Evolutionary conservation across 441 rosid genomes (phyloP).

Genomic region (Lepidium campestre): DNA sequence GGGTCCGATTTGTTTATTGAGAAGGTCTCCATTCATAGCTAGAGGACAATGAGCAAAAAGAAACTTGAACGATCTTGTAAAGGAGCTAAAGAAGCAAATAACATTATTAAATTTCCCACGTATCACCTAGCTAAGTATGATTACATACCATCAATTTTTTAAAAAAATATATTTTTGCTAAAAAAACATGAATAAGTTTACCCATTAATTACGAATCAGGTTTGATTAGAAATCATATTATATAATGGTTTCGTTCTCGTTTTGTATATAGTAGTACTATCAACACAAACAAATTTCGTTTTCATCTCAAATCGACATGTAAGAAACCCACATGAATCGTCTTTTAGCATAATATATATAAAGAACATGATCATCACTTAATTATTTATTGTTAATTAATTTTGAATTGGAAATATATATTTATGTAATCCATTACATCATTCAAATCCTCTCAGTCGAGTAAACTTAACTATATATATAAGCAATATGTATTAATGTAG

Average conservation of each 20-base stretch:
- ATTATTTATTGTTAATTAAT: too few relatives aligned
- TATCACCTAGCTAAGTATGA: background rate
- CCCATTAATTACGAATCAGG: background rate
- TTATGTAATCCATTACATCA: too few relatives aligned
- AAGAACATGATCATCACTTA: too few relatives aligned
- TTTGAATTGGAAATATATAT: background rate
- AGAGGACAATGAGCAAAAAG: background rate
- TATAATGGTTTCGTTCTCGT: background rate
- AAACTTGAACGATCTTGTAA: background rate
- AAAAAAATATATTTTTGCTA: too few relatives aligned
- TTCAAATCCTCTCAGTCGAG: too few relatives aligned
- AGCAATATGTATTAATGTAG: background rate
- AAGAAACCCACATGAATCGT: background rate
- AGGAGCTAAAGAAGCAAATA: background rate
- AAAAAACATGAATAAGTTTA: background rate
- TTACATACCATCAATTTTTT: too few relatives aligned
- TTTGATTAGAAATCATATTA: background rate
- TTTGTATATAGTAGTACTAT: background rate
- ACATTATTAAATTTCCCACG: background rate
- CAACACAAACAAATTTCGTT: background rate
- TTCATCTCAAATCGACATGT: background rate
- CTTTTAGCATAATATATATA: background rate
- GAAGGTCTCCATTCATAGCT: background rate
- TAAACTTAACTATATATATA: background rate
- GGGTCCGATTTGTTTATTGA: constrained; percentile 1